Conservation (phyloP, 2,329 filamentous ascomycete genomes). For the Thielaviopsis populi region DNA sequence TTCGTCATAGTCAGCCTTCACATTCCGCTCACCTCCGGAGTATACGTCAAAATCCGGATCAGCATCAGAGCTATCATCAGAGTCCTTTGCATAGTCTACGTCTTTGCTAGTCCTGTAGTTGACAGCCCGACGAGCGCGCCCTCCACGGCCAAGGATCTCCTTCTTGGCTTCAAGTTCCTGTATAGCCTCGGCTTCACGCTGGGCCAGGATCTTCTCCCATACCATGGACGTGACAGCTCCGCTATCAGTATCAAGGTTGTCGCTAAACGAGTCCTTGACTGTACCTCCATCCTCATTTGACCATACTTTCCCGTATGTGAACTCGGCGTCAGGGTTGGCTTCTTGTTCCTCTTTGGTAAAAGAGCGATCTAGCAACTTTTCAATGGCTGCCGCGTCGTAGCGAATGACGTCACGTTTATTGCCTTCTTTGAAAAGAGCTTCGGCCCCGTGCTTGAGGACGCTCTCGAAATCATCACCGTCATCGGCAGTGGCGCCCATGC, state of each 20-base stretch:
- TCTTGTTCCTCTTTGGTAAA: conserved; percentile 53
- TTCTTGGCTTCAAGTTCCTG: conserved; percentile 48
- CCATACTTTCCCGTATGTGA: conserved; percentile 86
- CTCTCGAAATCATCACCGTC: conserved; percentile 68
- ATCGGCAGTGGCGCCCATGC: conserved; percentile 72
- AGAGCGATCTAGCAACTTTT: conserved; percentile 77
- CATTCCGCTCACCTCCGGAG: background rate
- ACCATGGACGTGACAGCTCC: conserved; percentile 39
- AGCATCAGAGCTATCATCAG: conserved; percentile 18
- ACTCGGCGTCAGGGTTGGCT: conserved; percentile 37
- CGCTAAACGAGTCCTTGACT: conserved; percentile 40
- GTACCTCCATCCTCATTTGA: conserved; percentile 61
- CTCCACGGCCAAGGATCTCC: conserved; percentile 72
- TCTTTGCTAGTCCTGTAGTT: conserved; percentile 7
- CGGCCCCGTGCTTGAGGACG: conserved; percentile 74
- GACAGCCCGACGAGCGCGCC: conserved; percentile 45
- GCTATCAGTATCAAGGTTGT: conserved; percentile 25
- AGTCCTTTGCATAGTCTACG: conserved; percentile 20
- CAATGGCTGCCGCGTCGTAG: conserved; percentile 71
- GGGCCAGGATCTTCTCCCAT: conserved; percentile 80
- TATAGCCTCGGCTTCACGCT: conserved; percentile 66
- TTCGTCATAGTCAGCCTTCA: background rate
- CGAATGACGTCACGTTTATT: conserved; percentile 55
- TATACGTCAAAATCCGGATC: background rate
- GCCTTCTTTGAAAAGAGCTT: conserved; percentile 68